phyloP scores from a whole-genome alignment of 768 basidiomycete genomes.

The Lactarius akahatsu region DNA sequence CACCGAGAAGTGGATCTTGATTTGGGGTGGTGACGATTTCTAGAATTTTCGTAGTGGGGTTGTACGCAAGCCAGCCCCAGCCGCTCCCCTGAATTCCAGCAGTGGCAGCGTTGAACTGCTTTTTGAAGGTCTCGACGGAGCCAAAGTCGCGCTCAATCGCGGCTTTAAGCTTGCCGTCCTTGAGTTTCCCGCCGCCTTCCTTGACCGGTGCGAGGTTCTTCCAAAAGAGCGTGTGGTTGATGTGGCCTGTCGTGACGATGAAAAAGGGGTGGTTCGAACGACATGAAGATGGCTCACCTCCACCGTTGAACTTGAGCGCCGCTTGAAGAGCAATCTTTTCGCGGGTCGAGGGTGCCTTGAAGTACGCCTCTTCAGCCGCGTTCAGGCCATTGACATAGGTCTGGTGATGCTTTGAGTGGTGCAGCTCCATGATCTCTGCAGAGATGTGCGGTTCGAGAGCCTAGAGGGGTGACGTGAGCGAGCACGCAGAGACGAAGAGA shows the following conservation, averaged over 20 bases:
- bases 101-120: constrained; percentile 80
- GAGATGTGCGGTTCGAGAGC: constrained; percentile 93
- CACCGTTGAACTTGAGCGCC: constrained; percentile 97
- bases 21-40: constrained; percentile 93
- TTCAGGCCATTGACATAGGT: constrained; percentile 95
- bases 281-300: constrained; percentile 47
- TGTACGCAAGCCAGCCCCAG: constrained; percentile 97
- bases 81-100: constrained; percentile 95
- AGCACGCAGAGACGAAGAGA: constrained; percentile 23
- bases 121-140: constrained; percentile 82
- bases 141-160: constrained; percentile 84
- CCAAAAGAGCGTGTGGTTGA: constrained; percentile 98
- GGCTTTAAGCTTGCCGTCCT: constrained; percentile 66
- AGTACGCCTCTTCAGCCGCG: constrained; percentile 83
- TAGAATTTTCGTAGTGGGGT: constrained; percentile 63
- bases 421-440: constrained; percentile 89
- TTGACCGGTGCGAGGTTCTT: constrained; percentile 84
- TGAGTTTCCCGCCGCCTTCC: constrained; percentile 62
- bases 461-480: constrained; percentile 36
- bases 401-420: constrained; percentile 90
- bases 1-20: constrained; percentile 86
- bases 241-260: constrained; percentile 57
- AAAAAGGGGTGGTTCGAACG: not conserved
- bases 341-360: constrained; percentile 60
- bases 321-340: constrained; percentile 82